Base-by-base conservation (phyloP, 495 filamentous ascomycete genomes). In the Penicillium nucicola region DNA sequence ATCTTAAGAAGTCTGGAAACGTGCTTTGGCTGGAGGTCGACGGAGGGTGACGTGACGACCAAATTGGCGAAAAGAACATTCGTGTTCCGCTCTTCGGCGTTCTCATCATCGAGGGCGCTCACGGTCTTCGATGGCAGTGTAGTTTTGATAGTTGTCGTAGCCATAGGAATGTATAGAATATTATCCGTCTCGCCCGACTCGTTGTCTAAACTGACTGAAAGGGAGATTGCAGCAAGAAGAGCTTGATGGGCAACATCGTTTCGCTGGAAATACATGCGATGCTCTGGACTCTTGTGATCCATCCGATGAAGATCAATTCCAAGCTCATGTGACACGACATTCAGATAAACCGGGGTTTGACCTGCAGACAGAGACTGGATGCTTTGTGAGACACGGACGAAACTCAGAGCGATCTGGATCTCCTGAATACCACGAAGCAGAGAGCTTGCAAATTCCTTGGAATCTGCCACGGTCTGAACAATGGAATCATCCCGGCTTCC, bases 241-340 rank as follows among this genome's bases (percentile, higher is more conserved):
- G 93, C 93, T 75, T 99, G 92, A 63, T 99, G 93, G 15, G 93
- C 93, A 55, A 97, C 82, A 58, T 97, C 95, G 45, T 87, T 84
- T 10, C 87, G 84, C 12, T 91, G 90, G 66, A 99, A 99, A 71
- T 99, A 99, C 93, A 99, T 99, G 45, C 92, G 86, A 79, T 99
- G 93, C 3, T 91, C 92, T 0, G 93, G 91, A 32, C 89, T 95
- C 57, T 88, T 92, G 22, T 88, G 88, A 63, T 99, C 95, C 50
- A 99, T 83, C 13, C 93, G 84, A 65, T 97, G 87, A 28, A 97
- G 73, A 58, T 99, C 93, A 58, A 97, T 80, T 45, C 92, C 91
- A 25, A 99, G 79, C 66, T 99, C 93, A 62, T 97, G 96, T 77
- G 96, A 95, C 1, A 92, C 88, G 12, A 91, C 79, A 55, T 92